Conservation (phyloP, 192 early-diverging fungal species). For the Rhizoclosmatium sp. region DNA sequence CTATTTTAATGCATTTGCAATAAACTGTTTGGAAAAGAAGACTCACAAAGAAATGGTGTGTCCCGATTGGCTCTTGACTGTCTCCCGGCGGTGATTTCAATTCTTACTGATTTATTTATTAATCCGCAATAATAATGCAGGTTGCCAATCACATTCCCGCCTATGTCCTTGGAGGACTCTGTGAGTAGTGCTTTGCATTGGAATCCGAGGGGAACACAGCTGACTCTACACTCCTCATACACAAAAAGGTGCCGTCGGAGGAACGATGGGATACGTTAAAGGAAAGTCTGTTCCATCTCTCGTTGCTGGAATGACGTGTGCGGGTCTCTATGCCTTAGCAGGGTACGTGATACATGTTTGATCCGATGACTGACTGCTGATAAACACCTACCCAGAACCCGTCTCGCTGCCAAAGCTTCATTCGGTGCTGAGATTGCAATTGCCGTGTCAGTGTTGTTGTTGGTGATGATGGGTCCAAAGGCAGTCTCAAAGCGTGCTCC, state of each 20-base stretch:
- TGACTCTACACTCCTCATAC: not conserved
- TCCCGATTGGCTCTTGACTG: not conserved
- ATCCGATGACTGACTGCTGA: not conserved
- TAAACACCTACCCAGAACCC: slow-evolving; percentile 37
- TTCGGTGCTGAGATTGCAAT: slow-evolving; percentile 60
- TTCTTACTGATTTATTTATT: not conserved
- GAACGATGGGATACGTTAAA: slow-evolving; percentile 51
- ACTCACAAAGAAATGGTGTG: not conserved
- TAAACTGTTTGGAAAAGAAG: not conserved
- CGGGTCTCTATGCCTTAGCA: slow-evolving; percentile 48
- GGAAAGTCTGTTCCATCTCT: slow-evolving; percentile 51
- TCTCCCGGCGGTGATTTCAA: no score
- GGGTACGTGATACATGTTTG: slow-evolving; percentile 35
- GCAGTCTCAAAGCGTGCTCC: slow-evolving; percentile 48
- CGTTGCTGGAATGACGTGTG: slow-evolving; percentile 57
- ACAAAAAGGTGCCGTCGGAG: slow-evolving; percentile 54
- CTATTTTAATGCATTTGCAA: not conserved
- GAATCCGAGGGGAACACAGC: not conserved
- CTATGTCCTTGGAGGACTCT: slow-evolving; percentile 19
- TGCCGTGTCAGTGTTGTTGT: slow-evolving; percentile 48
- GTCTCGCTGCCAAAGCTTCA: slow-evolving; percentile 48
- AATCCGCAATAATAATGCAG: not conserved
- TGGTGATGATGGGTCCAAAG: slow-evolving; percentile 51
- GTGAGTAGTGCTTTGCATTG: not conserved
- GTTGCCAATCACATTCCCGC: slow-evolving; percentile 15